Base-by-base conservation (phyloP, 352 stramenopile genomes). In the Ochromonadaceae sp. region DNA sequence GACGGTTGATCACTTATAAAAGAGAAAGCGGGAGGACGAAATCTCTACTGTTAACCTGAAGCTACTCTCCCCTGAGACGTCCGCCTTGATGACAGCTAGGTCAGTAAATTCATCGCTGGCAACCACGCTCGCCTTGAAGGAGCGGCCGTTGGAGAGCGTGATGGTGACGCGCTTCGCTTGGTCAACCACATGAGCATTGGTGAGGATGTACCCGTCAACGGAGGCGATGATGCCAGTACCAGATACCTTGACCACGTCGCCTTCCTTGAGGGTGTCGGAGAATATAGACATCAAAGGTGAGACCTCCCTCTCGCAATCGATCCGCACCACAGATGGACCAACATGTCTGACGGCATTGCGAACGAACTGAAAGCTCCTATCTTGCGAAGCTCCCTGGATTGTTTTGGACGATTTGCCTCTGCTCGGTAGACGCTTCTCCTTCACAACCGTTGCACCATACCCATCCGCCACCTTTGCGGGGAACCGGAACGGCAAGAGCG, bases 161-260 rank as follows among this genome's bases (percentile, higher is more conserved):
- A 84, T 72, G 3, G 42, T 70, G n/a, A 76, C 53, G 53, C 49
- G 55, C n/a, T 63, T 60, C 14, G 78, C 75, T 48, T 76, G 74
- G 55, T 85, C 71, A 20, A 88, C 74, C 22, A 90, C 82, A 72
- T 90, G 82, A 5, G 79, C 80, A 68, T 90, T 90, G 9, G 82
- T 90, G 17, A 88, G 48, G 57, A 90, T 78, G 40, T 81, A 78
- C 14, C 79, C 80, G 49, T 88, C 76, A 12, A 70, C 65, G 38
- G 72, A 78, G 39, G 84, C 79, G 36, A 89, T 84, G 12, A 90
- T 67, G 39, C 82, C 82, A 26, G 75, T 85, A 32, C 82, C 82
- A 47, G 34, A 28, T 20, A 44, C 53, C 61, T 80, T 73, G 7
- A 41, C 38, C 5, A 22, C 5, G 4, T 61, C 58, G 3, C 44